Conservation (phyloP, 768 basidiomycete genomes). For the Coprinopsis cinerea region DNA sequence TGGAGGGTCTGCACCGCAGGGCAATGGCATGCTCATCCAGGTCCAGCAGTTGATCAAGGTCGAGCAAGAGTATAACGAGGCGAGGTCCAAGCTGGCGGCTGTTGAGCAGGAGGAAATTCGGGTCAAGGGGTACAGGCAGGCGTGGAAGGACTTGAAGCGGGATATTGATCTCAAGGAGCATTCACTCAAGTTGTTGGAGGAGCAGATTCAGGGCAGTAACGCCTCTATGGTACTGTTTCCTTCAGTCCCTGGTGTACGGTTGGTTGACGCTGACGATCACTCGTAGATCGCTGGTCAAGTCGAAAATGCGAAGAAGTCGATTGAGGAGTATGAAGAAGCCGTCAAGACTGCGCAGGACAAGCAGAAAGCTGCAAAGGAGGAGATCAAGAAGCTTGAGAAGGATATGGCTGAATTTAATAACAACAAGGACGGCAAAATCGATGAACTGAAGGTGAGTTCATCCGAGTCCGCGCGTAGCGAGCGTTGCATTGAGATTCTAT, state of each 20-base stretch:
- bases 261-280: neutral
- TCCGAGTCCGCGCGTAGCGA: neutral
- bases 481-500: neutral
- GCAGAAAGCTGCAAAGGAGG: slow-evolving; percentile 68
- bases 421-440: slow-evolving; percentile 96
- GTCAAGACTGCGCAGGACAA: slow-evolving; percentile 67
- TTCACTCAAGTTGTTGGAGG: slow-evolving; percentile 72
- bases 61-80: slow-evolving; percentile 52
- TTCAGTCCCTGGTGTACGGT: neutral
- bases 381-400: slow-evolving; percentile 83
- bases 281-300: slow-evolving; percentile 75
- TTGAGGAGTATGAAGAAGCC: slow-evolving; percentile 51
- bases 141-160: slow-evolving; percentile 52
- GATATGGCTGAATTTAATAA: slow-evolving; percentile 99
- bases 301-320: slow-evolving; percentile 59
- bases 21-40: slow-evolving; percentile 67
- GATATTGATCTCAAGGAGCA: slow-evolving; percentile 90
- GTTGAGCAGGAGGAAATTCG: slow-evolving; percentile 53
- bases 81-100: slow-evolving; percentile 37
- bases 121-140: slow-evolving; percentile 46
- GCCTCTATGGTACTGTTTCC: slow-evolving; percentile 61
- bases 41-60: slow-evolving; percentile 77
- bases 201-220: slow-evolving; percentile 85
- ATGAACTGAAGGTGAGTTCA: slow-evolving; percentile 74
- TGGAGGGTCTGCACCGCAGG: slow-evolving; percentile 81